phyloP scores from a whole-genome alignment of 495 filamentous ascomycete genomes.

The Daldinia bambusicola region DNA sequence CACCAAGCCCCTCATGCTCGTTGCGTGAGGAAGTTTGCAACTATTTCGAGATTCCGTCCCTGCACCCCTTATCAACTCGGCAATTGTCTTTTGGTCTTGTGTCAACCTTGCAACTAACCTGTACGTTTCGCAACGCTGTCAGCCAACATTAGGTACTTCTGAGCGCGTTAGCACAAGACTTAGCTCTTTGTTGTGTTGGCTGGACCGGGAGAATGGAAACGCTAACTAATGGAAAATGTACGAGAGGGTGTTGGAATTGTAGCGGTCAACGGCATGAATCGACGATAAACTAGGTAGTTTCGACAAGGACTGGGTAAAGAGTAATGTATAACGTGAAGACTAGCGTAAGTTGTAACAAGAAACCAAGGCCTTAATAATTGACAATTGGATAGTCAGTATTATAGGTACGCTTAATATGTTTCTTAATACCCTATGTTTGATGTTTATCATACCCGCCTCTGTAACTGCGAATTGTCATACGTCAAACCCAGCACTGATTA shows the following conservation, averaged over 20 bases:
- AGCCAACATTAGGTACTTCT: slow-evolving; percentile 5
- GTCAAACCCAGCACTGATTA: background rate
- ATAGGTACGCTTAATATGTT: no score
- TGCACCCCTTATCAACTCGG: slow-evolving; percentile 22
- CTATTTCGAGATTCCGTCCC: slow-evolving; percentile 21
- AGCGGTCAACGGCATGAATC: slow-evolving; percentile 33
- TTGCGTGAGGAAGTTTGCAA: slow-evolving; percentile 23
- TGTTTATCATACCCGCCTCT: background rate
- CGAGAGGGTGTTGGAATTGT: slow-evolving; percentile 19
- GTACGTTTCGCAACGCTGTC: slow-evolving; percentile 11
- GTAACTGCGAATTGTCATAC: background rate
- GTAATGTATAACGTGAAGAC: slow-evolving; percentile 19
- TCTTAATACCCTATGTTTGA: background rate
- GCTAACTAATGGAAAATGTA: slow-evolving; percentile 1
- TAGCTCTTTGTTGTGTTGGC: slow-evolving; percentile 3
- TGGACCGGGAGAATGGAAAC: background rate
- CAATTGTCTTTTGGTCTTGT: slow-evolving; percentile 22
- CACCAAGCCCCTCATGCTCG: slow-evolving; percentile 40
- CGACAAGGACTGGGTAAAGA: slow-evolving; percentile 1
- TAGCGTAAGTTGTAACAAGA: background rate
- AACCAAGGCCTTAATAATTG: no score
- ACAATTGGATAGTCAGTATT: no score
- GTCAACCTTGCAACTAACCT: slow-evolving; percentile 1
- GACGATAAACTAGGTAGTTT: slow-evolving; percentile 4
- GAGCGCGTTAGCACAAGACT: slow-evolving; percentile 3